Evolutionary conservation across 805 yeast genomes (phyloP).

Genomic region (Metschnikowia anglica): DNA sequence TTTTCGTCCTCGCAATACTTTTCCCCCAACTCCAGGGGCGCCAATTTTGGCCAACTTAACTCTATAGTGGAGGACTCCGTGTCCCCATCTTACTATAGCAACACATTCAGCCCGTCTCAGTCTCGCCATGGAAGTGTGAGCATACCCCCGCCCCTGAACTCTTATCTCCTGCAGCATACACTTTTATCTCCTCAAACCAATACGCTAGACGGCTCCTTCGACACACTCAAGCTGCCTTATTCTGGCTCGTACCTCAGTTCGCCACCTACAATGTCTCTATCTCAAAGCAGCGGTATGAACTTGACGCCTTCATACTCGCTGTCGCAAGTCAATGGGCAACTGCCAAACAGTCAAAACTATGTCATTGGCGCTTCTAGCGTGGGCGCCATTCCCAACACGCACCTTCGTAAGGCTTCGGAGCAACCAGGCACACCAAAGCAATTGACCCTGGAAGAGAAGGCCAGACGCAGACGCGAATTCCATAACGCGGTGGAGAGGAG

Average conservation of each 20-base stretch:
- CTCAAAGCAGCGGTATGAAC: conserved; percentile 19
- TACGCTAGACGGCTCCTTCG: conserved; percentile 31
- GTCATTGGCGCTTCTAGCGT: conserved; percentile 10
- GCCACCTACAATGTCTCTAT: conserved; percentile 31
- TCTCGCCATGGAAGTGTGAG: conserved; percentile 35
- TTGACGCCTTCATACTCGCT: conserved; percentile 7
- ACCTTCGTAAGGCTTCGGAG: conserved; percentile 11
- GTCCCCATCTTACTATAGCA: conserved; percentile 13
- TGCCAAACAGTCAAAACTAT: conserved; percentile 8
- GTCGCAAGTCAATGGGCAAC: conserved; percentile 4
- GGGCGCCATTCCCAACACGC: conserved; percentile 8
- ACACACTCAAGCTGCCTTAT: conserved; percentile 37
- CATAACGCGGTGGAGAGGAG: conserved; percentile 95
- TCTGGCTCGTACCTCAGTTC: conserved; percentile 34
- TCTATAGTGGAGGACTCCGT: conserved; percentile 34
- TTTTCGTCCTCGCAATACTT: conserved; percentile 41
- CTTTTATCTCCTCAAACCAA: conserved; percentile 34
- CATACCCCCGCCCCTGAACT: conserved; percentile 27
- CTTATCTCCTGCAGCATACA: conserved; percentile 37
- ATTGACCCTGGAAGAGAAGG: conserved; percentile 62
- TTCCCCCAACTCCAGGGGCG: conserved; percentile 35
- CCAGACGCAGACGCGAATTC: conserved; percentile 77
- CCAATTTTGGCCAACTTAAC: conserved; percentile 29
- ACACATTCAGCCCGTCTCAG: conserved; percentile 32
- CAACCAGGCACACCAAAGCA: conserved; percentile 32